Evolutionary conservation across 2,329 filamentous ascomycete species (phyloP), one percentile per base, ranked within the genome.

Genomic region (Meredithiella fracta): DNA sequence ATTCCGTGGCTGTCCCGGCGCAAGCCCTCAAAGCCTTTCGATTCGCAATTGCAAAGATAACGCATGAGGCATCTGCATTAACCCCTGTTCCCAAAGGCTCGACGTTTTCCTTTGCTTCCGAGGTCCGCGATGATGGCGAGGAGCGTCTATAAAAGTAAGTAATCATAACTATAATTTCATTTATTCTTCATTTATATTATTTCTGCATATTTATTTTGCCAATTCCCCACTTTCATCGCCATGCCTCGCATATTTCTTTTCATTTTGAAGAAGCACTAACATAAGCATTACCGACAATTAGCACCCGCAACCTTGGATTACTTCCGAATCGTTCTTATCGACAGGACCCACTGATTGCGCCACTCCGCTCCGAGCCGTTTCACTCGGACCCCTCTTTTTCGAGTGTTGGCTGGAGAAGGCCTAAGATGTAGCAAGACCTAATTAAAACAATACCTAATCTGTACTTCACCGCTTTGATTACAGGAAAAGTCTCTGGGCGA

Each of bases 31-130:
- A 90, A 68, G 80, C 86, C 60, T 73, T 91, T 49, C 75, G 86
- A 25, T 85, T 78, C 1, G 80, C 80, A 0, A 70, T 91, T 61
- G 70, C 76, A 55, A 76, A 78, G 50, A 69, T 91, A 14, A 75
- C 79, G 0, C 76, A 79, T 58, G 74, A 77, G 2, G 78, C 74
- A 7, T 74, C 80, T 59, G 73, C 70, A 56, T 71, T 87, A 60
- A 69, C 67, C 0, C 67, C 73, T 0, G 65, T 89, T 22, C 83
- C 85, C 0, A 67, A 73, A 1, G 76, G 76, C 1, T 88, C 84
- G 65, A 85, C 83, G 0, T 91, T 86, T 66, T 86, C 84, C 0
- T 67, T 91, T n/a, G 83, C 82, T 0, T 75, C 91, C 42, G 86
- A 91, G 67, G 65, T 90, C 60, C 78, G 77, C 40, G 77, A 83